These are phyloP conservation scores for Sclerotinia trifoliorum DNA, from an alignment of 2,329 filamentous ascomycete species.

Conservation along the genomic window DNA sequence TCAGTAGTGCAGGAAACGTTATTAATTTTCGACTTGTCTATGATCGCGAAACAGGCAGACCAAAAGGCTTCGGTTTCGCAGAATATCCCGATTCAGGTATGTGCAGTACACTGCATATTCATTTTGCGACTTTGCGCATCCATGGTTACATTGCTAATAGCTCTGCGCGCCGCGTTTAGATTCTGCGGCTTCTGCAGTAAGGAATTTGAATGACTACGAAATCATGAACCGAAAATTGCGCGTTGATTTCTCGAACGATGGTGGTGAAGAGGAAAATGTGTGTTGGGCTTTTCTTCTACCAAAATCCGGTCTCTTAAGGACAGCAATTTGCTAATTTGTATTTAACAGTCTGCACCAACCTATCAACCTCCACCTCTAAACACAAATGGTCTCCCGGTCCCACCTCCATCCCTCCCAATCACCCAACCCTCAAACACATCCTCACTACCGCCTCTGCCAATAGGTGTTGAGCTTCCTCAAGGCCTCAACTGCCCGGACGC, in stretches of 20 bases:
- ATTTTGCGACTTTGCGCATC: conserved; percentile 14
- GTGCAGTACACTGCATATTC: conserved; percentile 13
- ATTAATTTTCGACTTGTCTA: conserved; percentile 91
- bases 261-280: conserved; percentile 58
- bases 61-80: conserved; percentile 95
- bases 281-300: conserved; percentile 7
- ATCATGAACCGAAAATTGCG: conserved; percentile 91
- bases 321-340: not conserved
- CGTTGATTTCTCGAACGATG: conserved; percentile 94
- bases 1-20: conserved; percentile 85
- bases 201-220: conserved; percentile 93
- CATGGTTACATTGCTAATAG: conserved; percentile 12
- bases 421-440: conserved; percentile 42
- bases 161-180: conserved; percentile 45
- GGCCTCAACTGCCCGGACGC: conserved; percentile 84
- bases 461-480: conserved; percentile 78
- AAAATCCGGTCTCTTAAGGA: not conserved
- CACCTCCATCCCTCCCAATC: conserved; percentile 36
- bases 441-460: conserved; percentile 75
- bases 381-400: conserved; percentile 37
- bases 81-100: conserved; percentile 89
- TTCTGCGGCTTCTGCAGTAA: conserved; percentile 86
- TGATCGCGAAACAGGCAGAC: conserved; percentile 89
- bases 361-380: conserved; percentile 22
- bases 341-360: conserved; percentile 6